Conservation (phyloP, 2,329 filamentous ascomycete genomes). For the Saccharata proteae region DNA sequence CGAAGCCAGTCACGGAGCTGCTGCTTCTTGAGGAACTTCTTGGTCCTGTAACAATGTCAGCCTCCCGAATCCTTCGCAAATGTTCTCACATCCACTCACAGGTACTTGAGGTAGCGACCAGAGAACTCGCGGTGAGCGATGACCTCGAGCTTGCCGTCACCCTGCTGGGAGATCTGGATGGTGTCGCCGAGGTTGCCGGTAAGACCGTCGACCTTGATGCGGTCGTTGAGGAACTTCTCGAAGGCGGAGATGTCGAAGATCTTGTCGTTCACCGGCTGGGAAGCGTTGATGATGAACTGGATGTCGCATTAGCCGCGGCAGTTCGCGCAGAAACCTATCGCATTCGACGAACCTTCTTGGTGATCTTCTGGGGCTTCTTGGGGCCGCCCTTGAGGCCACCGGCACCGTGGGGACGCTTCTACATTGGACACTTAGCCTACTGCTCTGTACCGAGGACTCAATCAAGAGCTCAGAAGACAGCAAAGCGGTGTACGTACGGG, state of each 20-base stretch:
- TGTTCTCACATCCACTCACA: conserved; percentile 49
- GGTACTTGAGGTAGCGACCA: conserved; percentile 98
- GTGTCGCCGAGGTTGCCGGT: conserved; percentile 95
- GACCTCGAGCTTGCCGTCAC: conserved; percentile 97
- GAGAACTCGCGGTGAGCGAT: conserved; percentile 96
- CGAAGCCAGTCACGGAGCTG: conserved; percentile 99
- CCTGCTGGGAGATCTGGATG: conserved; percentile 79
- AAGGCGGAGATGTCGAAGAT: conserved; percentile 99
- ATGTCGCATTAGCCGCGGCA: too few relatives aligned
- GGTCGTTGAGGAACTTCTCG: conserved; percentile 99
- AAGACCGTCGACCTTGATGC: conserved; percentile 98
- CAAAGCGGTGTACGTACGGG: conserved; percentile 95
- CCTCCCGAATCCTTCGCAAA: too few relatives aligned
- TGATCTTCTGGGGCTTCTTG: conserved; percentile 56
- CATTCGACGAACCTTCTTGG: conserved; percentile 56
- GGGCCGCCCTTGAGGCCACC: conserved; percentile 18
- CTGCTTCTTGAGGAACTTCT: conserved; percentile 99
- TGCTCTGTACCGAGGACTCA: conserved; percentile 46
- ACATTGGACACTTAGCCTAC: conserved; percentile 78
- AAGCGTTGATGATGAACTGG: conserved; percentile 99
- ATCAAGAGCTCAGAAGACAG: conserved; percentile 51
- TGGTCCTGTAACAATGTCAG: conserved; percentile 54
- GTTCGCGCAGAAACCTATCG: background rate
- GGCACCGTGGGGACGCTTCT: conserved; percentile 43
- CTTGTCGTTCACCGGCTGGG: conserved; percentile 96